Evolutionary conservation across 257 asterid species (phyloP).

Genomic region (Solanum bukasovii): DNA sequence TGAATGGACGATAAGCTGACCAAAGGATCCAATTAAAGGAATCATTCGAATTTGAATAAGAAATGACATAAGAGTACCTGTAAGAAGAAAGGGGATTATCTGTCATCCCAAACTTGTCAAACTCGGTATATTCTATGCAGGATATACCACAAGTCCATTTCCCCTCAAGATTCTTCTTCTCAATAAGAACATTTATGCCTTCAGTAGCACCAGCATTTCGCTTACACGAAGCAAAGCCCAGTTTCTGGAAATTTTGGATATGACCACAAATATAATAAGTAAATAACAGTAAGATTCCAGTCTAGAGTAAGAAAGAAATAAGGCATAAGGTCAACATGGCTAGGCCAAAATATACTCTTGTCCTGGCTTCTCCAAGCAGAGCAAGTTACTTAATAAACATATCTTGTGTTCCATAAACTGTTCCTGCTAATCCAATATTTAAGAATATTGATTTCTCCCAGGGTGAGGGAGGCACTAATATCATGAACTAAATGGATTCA

Average conservation of each 20-base stretch:
- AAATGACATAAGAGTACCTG: conserved; percentile 31
- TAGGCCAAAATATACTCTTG: neutral
- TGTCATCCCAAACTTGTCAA: conserved; percentile 74
- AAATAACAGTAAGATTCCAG: neutral
- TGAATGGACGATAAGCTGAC: neutral
- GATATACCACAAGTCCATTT: conserved; percentile 92
- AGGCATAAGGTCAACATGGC: neutral
- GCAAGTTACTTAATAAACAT: neutral
- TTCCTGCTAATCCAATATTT: neutral
- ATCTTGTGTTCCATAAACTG: neutral
- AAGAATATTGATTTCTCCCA: neutral
- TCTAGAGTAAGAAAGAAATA: neutral
- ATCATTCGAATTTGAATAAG: neutral
- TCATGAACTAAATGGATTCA: neutral
- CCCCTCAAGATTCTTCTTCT: conserved; percentile 69
- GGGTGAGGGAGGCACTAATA: neutral
- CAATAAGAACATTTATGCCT: conserved; percentile 89
- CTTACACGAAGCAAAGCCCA: conserved; percentile 96
- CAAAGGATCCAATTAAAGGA: neutral
- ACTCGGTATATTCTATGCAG: conserved; percentile 95
- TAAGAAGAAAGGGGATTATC: conserved; percentile 34
- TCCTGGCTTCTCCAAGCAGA: neutral
- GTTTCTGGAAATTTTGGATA: conserved; percentile 46
- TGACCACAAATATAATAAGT: neutral
- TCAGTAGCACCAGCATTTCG: conserved; percentile 83